Conservation (phyloP, 2,329 filamentous ascomycete species). For the Fusarium zealandicum region DNA sequence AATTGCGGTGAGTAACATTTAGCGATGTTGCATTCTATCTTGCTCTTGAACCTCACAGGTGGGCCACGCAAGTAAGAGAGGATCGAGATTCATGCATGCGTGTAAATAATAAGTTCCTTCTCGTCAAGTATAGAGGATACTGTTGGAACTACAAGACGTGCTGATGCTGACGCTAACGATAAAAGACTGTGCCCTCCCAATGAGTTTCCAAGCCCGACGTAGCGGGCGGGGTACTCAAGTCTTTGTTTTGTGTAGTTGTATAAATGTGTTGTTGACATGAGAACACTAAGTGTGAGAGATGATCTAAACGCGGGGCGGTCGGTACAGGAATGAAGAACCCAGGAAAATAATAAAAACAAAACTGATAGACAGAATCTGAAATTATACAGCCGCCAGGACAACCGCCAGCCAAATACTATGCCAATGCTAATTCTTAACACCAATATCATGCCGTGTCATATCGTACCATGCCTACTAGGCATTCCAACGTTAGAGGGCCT, state of each 20-base stretch:
- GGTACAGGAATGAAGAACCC: slow-evolving; percentile 1
- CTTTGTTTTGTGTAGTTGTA: slow-evolving; percentile 1
- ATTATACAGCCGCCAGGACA: slow-evolving; percentile 28
- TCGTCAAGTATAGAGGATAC: slow-evolving; percentile 14
- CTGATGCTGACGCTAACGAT: background rate
- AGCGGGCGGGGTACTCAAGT: slow-evolving; percentile 2
- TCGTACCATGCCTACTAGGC: slow-evolving; percentile 10
- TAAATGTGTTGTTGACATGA: slow-evolving; percentile 21
- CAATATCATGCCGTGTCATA: slow-evolving; percentile 19
- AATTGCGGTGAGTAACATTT: background rate
- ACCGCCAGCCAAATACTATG: slow-evolving; percentile 32
- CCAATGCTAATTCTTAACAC: slow-evolving; percentile 23
- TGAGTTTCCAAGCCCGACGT: background rate
- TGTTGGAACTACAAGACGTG: background rate
- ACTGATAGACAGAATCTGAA: slow-evolving; percentile 1
- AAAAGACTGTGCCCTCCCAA: slow-evolving; percentile 2
- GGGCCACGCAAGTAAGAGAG: slow-evolving; percentile 3
- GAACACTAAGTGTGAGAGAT: slow-evolving; percentile 5
- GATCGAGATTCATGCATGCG: slow-evolving; percentile 29
- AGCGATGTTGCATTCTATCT: slow-evolving; percentile 13
- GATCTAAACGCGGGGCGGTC: slow-evolving; percentile 7
- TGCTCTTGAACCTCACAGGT: slow-evolving; percentile 11
- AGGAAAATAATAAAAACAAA: background rate
- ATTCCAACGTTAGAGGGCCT: background rate
- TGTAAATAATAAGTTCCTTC: background rate